A percentile compares a stretch with the other conserved stretches of the same genome.
phyloP scores from a whole-genome alignment of 2,329 filamentous ascomycete species.

The Elsinoe ampelina region DNA sequence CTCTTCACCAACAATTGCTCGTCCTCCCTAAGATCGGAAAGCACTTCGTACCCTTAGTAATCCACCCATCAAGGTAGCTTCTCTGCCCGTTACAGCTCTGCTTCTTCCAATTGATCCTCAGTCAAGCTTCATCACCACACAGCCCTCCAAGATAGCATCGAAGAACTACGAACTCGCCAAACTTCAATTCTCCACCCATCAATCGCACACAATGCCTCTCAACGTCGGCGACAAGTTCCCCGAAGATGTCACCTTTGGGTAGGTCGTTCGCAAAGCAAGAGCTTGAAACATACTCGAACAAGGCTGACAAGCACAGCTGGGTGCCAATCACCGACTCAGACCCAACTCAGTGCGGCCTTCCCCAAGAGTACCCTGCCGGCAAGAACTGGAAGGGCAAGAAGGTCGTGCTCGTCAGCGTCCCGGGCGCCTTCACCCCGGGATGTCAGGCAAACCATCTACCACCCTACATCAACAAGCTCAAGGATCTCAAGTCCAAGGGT shows the following conservation, averaged over 20 bases:
- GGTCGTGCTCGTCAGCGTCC: conserved; percentile 60
- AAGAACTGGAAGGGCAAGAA: conserved; percentile 65
- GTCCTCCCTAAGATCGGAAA: background rate
- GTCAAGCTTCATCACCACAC: background rate
- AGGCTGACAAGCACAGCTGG: conserved; percentile 45
- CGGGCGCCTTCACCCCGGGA: conserved; percentile 76
- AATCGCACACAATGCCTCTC: conserved; percentile 50
- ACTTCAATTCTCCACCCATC: background rate
- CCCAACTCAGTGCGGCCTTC: conserved; percentile 68
- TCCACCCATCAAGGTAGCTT: conserved; percentile 1
- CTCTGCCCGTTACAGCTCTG: background rate
- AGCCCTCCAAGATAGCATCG: background rate
- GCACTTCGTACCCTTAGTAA: background rate
- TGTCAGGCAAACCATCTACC: conserved; percentile 76
- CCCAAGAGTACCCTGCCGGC: conserved; percentile 68
- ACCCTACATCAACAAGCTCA: conserved; percentile 64
- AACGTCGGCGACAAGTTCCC: conserved; percentile 80
- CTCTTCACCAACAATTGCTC: background rate
- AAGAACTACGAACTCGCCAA: background rate
- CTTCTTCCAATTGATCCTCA: background rate
- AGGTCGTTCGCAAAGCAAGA: conserved; percentile 25
- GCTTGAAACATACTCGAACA: background rate
- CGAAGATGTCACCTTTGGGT: conserved; percentile 67
- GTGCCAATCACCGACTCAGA: conserved; percentile 65
- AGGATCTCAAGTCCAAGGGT: conserved; percentile 66